phyloP scores from a whole-genome alignment of 176 grass and related monocot genomes.

The Carex cristatella region DNA sequence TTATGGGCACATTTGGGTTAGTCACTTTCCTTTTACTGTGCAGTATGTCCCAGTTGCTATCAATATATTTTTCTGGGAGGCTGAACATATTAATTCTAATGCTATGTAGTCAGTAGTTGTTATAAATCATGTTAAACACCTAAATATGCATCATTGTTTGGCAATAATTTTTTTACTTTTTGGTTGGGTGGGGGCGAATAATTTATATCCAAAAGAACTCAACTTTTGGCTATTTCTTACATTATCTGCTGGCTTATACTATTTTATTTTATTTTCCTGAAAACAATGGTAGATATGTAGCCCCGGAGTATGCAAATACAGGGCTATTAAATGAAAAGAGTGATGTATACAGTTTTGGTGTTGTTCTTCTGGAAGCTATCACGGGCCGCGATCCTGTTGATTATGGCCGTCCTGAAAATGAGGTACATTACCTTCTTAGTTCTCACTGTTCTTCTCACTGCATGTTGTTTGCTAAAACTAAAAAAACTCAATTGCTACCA shows the following conservation, averaged over 20 bases:
- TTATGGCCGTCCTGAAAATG: conserved; percentile 67
- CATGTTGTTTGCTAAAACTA: not conserved
- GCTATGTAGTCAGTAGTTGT: not conserved
- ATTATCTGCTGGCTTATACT: not conserved
- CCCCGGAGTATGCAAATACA: conserved; percentile 92
- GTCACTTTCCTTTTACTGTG: not conserved
- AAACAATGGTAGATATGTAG: conserved; percentile 53
- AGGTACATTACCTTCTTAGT: conserved; percentile 38
- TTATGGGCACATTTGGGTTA: conserved; percentile 97
- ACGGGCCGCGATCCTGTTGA: conserved; percentile 95
- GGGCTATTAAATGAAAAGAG: conserved; percentile 97
- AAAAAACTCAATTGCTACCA: not conserved
- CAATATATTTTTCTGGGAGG: not conserved
- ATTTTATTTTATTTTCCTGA: conserved; percentile 5
- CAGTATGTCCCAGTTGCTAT: not conserved
- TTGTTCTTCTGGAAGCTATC: conserved; percentile 91
- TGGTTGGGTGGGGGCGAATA: not conserved
- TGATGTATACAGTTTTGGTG: conserved; percentile 92
- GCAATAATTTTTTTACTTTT: not conserved
- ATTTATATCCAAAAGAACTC: not conserved
- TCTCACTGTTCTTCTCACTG: not conserved
- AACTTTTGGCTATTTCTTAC: not conserved
- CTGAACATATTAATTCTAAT: not conserved
- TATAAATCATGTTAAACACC: not conserved
- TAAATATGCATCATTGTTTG: not conserved